A percentile compares a stretch with the other conserved stretches of the same genome.
Conservation (phyloP, 345 rosid genomes). For the Iberis pinnata region DNA sequence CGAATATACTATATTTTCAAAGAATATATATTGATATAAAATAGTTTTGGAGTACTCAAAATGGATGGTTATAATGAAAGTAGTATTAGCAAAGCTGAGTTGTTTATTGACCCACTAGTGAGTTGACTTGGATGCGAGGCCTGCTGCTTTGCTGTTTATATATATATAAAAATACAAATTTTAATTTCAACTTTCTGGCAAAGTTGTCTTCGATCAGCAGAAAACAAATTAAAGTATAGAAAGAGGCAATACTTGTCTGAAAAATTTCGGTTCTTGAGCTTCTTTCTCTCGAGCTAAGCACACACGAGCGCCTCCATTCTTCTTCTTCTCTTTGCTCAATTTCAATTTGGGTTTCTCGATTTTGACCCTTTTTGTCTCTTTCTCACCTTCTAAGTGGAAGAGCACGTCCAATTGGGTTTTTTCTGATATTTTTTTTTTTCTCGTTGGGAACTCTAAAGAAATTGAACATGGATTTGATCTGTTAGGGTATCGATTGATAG, state of each 20-base stretch:
- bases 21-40: no score
- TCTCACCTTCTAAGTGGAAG: conserved; percentile 11
- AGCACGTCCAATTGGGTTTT: conserved; percentile 7
- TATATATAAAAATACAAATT: background rate
- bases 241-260: background rate
- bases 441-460: background rate
- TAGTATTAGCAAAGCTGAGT: no score
- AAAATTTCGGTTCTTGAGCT: conserved; percentile 18
- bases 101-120: conserved; percentile 28
- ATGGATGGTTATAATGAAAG: no score
- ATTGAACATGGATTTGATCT: conserved; percentile 15
- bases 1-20: no score
- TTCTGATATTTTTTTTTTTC: background rate
- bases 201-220: conserved; percentile 28
- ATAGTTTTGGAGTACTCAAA: no score
- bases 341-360: conserved; percentile 10
- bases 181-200: conserved; percentile 24
- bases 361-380: conserved; percentile 8
- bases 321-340: conserved; percentile 2
- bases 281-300: conserved; percentile 6
- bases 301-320: conserved; percentile 22
- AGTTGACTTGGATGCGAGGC: conserved; percentile 36
- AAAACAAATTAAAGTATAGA: background rate
- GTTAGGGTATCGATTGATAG: conserved; percentile 13
- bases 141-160: conserved; percentile 30